Conservation (phyloP, 2,329 filamentous ascomycete species). For the Stemphylium lycopersici region DNA sequence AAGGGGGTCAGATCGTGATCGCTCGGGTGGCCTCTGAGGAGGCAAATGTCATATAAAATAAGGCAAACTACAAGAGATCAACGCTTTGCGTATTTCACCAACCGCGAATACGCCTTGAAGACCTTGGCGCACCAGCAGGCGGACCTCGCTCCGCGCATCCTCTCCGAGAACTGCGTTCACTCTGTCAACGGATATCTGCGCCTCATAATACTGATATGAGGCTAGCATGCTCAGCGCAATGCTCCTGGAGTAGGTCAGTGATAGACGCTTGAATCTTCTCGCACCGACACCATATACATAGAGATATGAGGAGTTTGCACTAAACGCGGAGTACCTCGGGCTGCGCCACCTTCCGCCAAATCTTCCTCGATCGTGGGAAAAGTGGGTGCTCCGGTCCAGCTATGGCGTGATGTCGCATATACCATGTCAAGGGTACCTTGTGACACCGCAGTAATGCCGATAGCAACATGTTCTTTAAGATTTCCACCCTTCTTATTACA, state of each 20-base stretch:
- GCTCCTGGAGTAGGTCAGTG: neutral
- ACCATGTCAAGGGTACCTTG: constrained; percentile 2
- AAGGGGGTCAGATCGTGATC: no score
- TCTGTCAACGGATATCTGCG: neutral
- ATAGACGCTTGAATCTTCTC: neutral
- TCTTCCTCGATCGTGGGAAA: constrained; percentile 1
- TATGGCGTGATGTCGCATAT: constrained; percentile 13
- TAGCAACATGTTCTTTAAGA: neutral
- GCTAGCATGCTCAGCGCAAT: neutral
- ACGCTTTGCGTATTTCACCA: neutral
- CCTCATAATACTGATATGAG: neutral
- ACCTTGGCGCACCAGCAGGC: neutral
- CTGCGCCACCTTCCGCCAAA: constrained; percentile 8
- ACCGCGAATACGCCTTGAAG: neutral
- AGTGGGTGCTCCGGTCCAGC: neutral
- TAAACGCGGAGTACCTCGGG: constrained; percentile 6
- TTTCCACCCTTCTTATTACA: neutral
- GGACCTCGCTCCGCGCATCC: neutral
- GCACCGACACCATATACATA: neutral
- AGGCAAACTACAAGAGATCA: neutral
- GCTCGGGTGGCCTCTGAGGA: no score
- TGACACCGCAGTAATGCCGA: neutral
- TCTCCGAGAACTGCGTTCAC: neutral
- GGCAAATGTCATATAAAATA: no score
- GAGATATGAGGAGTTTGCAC: neutral